Evolutionary conservation across 768 basidiomycete genomes (phyloP).

Genomic region (Trametes maxima): DNA sequence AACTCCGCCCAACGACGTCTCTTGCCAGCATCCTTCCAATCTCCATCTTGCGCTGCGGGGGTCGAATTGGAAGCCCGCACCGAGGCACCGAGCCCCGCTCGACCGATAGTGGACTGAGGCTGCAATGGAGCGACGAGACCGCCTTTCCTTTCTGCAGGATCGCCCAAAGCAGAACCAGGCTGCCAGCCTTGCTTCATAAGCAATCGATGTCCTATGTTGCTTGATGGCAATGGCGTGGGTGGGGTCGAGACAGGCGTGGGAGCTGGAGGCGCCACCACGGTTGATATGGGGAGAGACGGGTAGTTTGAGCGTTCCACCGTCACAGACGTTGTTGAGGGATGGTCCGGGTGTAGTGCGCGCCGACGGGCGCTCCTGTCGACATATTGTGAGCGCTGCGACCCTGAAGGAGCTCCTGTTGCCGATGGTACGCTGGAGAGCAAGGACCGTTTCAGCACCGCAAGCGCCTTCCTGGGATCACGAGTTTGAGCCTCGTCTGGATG

Average conservation of each 20-base stretch:
- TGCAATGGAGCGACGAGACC: conserved; percentile 62
- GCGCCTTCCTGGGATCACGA: conserved; percentile 61
- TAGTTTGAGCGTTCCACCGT: neutral
- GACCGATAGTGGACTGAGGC: conserved; percentile 42
- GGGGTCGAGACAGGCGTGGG: conserved; percentile 40
- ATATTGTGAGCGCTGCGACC: conserved; percentile 38
- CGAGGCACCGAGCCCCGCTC: conserved; percentile 57
- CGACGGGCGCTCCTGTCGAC: conserved; percentile 74
- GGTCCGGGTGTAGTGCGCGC: conserved; percentile 56
- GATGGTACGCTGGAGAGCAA: conserved; percentile 56
- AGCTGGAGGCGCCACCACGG: conserved; percentile 27
- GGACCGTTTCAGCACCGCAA: conserved; percentile 64
- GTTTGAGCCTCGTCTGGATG: conserved; percentile 22
- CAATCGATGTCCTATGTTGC: conserved; percentile 69
- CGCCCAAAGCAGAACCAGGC: conserved; percentile 61
- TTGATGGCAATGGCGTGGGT: conserved; percentile 50
- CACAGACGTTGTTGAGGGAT: conserved; percentile 46
- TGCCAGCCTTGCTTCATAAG: conserved; percentile 78
- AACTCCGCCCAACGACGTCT: conserved; percentile 42
- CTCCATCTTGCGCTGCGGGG: conserved; percentile 24
- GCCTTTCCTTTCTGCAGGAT: conserved; percentile 37
- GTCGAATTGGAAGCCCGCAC: conserved; percentile 23
- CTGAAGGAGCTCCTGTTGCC: neutral
- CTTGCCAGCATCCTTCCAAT: conserved; percentile 47
- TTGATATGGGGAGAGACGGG: conserved; percentile 17